Evolutionary conservation across 306 rosid genomes (phyloP), one percentile per base, ranked within the genome.

Genomic region (Lotus japonicus): DNA sequence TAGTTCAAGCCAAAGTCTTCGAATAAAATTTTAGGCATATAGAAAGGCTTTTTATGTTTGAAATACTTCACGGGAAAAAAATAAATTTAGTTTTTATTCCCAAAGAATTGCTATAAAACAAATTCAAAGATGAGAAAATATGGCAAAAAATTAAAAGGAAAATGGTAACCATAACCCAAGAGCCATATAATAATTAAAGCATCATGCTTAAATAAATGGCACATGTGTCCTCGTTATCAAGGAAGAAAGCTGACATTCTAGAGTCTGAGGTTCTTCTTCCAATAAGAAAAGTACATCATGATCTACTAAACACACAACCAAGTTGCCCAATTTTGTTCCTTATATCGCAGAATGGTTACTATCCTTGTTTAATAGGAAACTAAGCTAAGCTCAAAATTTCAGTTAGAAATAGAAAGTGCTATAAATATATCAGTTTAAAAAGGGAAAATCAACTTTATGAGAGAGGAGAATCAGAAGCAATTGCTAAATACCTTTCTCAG

Each of bases 401-500:
- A 49, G 46, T 68, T 49, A 63, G 70, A 74, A 58, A 58, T 19
- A 43, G 69, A 15, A 66, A 66, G 63, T 26, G 23, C 7, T 4
- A 57, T 11, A 50, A 39, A 48, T 11, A 72, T 48, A 70, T 43
- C 67, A 79, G 31, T 43, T 55, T 10, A 46, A n/a, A 60, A 50
- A 72, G 67, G 58, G 77, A 46, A 63, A 67, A 28, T 13, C 36
- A 41, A 53, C 39, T 61, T 52, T 11, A 61, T 5, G 35, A 73
- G 42, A 59, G 57, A 61, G 11, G 51, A 61, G 9, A 57, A 66
- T 52, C 68, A 72, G 71, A 54, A 55, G 54, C 54, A 66, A 53
- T 42, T 65, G 65, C 49, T 41, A 50, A 61, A 46, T 82, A 88
- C 96, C 94, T 80, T 65, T 71, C 77, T 72, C 94, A 68, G 83